A percentile compares a stretch with the other conserved stretches of the same genome.
Evolutionary conservation across 805 yeast genomes (phyloP).

Genomic region (Cyberlindnera subsufficiens): DNA sequence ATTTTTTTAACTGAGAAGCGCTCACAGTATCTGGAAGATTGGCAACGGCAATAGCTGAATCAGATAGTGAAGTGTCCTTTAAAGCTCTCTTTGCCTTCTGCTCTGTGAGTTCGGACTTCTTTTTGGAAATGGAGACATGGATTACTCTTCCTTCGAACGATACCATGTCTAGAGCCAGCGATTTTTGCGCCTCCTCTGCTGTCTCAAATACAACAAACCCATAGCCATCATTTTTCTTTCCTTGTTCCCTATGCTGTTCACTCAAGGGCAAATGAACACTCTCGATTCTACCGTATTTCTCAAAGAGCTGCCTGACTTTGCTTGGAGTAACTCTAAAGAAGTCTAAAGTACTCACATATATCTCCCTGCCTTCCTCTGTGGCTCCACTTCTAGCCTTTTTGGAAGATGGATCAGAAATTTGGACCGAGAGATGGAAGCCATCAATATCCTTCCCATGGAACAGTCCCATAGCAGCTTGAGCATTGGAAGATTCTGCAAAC

Average conservation of each 20-base stretch:
- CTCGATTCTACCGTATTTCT: constrained; percentile 47
- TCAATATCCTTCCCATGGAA: constrained; percentile 35
- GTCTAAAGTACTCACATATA: constrained; percentile 49
- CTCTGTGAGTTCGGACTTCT: constrained; percentile 29
- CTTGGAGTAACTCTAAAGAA: constrained; percentile 35
- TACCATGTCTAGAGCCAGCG: constrained; percentile 37
- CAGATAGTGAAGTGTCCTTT: constrained; percentile 16
- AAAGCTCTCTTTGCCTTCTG: constrained; percentile 21
- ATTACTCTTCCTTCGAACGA: constrained; percentile 42
- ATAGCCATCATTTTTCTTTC: constrained; percentile 47
- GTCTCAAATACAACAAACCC: constrained; percentile 54
- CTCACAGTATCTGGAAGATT: constrained; percentile 33
- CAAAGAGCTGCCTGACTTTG: constrained; percentile 36
- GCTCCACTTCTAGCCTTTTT: constrained; percentile 38
- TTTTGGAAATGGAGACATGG: constrained; percentile 42
- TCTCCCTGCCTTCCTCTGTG: constrained; percentile 48
- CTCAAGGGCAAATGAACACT: constrained; percentile 43
- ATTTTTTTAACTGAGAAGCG: constrained; percentile 26
- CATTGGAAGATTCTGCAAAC: constrained; percentile 36
- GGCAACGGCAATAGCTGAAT: constrained; percentile 18
- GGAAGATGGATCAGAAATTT: constrained; percentile 53
- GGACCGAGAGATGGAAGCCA: constrained; percentile 45
- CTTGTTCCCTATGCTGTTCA: constrained; percentile 15
- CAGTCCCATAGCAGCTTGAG: constrained; percentile 34
- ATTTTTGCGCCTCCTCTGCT: constrained; percentile 39